Evolutionary conservation across 2,329 filamentous ascomycete species (phyloP), one percentile per base, ranked within the genome.

Genomic region (Pseudofabraea citricarpa): DNA sequence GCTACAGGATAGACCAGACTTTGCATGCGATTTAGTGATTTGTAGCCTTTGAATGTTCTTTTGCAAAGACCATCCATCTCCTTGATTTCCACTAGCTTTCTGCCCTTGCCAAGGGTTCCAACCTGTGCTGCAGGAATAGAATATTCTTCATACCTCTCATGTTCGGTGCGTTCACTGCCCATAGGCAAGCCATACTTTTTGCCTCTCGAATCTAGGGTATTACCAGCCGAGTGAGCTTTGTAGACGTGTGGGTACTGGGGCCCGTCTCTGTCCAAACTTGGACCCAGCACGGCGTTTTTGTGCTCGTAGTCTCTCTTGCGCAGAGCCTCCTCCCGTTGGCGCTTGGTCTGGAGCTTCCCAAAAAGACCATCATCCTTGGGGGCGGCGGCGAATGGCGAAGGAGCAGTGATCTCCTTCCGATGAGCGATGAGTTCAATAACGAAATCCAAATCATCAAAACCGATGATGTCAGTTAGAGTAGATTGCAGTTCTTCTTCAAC

Each of bases 11-110:
- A 95, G 0, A 97, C 87, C 37, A 98, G 73, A 62, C 90, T 97
- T 68, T 98, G 93, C 94, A 98, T 98, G 21, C 94, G 85, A 60
- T 98, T 98, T 47, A 98, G 75, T 3, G 86, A 70, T 66, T 90
- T 91, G 72, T 98, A 98, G 0, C 90, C 90, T 59, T 85, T 87
- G 70, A 98, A 98, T 0, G 93, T 98, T n/a, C 79, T 81, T 48
- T 81, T 78, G 56, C 93, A 98, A 21, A 98, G 73, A 0, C 87
- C 89, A 63, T 98, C 93, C 70, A 98, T 75, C 3, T 90, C 85
- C 6, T 76, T 71, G 47, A 98, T 91, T 23, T 81, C 70, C 16
- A 98, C 71, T 12, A 97, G 75, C 56, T 80, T 88, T 56, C 87
- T 85, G 4, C 85, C 82, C 2, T 73, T 76, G 12, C 79, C 84